Evolutionary conservation across 768 basidiomycete species (phyloP).

Genomic region (Rickenella mellea): DNA sequence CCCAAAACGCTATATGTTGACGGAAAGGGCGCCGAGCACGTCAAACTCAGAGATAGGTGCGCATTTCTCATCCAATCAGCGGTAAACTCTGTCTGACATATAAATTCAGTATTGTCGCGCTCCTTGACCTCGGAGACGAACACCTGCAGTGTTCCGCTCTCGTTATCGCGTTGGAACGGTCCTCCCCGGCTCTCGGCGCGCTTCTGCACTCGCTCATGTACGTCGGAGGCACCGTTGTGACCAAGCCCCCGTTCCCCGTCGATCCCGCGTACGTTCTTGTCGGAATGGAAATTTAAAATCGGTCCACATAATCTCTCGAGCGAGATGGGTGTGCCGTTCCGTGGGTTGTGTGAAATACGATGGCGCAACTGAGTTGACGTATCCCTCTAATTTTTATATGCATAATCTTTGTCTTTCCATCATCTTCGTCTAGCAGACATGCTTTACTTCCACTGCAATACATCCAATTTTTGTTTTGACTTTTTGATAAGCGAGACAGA

Average conservation of each 20-base stretch:
- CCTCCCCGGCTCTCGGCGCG: constrained; percentile 59
- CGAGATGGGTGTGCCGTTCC: no score
- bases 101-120: constrained; percentile 65
- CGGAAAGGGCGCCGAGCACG: constrained; percentile 70
- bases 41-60: constrained; percentile 79
- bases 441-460: constrained; percentile 16
- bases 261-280: constrained; percentile 75
- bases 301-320: no score
- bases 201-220: constrained; percentile 88
- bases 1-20: constrained; percentile 78
- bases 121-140: constrained; percentile 84
- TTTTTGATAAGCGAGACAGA: no score
- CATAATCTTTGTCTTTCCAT: no score
- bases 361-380: no score
- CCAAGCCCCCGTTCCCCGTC: constrained; percentile 68
- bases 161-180: constrained; percentile 71
- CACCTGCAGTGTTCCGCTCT: constrained; percentile 68
- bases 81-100: not conserved
- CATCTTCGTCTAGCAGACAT: constrained; percentile 14
- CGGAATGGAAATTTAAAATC: constrained; percentile 64
- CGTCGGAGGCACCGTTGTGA: constrained; percentile 79
- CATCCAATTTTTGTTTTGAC: no score
- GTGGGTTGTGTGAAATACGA: no score
- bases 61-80: no score
- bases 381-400: no score